A percentile compares a stretch with the other conserved stretches of the same genome.
These are phyloP conservation scores for Colletotrichum sp. DNA, from an alignment of 2,329 filamentous ascomycete genomes.

Conservation along the genomic window DNA sequence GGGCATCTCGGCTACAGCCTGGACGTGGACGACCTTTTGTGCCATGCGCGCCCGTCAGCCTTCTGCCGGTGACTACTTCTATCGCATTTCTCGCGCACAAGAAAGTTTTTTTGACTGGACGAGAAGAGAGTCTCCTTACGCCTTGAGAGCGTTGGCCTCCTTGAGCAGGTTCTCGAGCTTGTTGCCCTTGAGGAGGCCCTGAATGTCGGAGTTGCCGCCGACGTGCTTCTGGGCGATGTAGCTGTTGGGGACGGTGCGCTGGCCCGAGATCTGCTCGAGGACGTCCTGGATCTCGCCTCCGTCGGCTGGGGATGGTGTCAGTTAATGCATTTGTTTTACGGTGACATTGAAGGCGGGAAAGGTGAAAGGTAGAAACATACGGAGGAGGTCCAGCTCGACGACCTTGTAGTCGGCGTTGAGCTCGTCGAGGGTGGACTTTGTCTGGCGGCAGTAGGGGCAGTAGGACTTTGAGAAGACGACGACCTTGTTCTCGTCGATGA, in stretches of 20 bases:
- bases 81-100: background rate
- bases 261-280: slow-evolving; percentile 78
- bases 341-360: too few species aligned
- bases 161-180: slow-evolving; percentile 46
- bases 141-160: slow-evolving; percentile 47
- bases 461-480: slow-evolving; percentile 97
- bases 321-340: too few species aligned
- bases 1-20: background rate
- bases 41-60: background rate
- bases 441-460: slow-evolving; percentile 88
- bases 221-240: slow-evolving; percentile 93
- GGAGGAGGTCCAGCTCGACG: slow-evolving; percentile 84
- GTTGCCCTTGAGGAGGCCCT: slow-evolving; percentile 55
- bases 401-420: slow-evolving; percentile 74
- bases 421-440: slow-evolving; percentile 76
- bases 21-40: background rate
- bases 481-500: slow-evolving; percentile 90
- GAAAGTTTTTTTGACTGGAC: background rate
- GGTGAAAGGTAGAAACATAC: too few species aligned
- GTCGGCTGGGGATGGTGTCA: too few species aligned
- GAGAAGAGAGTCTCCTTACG: slow-evolving; percentile 33
- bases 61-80: background rate
- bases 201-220: slow-evolving; percentile 91
- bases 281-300: slow-evolving; percentile 83
- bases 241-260: slow-evolving; percentile 94